Evolutionary conservation across 208 protist genomes (phyloP).

Genomic region (Acanthamoeba healyi): DNA sequence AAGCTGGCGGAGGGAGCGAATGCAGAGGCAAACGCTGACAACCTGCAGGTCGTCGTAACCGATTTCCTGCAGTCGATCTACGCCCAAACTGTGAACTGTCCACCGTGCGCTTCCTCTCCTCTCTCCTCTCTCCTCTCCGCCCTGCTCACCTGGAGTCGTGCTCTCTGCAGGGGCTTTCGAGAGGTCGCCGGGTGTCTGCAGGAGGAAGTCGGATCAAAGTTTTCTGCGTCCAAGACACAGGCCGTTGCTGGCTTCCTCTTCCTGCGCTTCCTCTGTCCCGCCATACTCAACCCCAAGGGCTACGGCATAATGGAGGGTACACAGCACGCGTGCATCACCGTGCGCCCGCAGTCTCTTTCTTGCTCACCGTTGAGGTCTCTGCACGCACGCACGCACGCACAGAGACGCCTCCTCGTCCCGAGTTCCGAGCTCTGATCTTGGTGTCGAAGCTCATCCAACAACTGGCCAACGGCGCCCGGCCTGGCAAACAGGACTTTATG

Average conservation of each 20-base stretch:
- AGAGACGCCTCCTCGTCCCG: background rate
- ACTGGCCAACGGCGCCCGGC: background rate
- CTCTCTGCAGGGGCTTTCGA: background rate
- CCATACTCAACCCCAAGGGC: constrained; percentile 36
- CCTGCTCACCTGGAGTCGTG: background rate
- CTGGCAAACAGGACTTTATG: constrained; percentile 4
- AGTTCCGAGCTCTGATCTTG: background rate
- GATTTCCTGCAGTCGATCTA: constrained; percentile 20
- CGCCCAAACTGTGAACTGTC: background rate
- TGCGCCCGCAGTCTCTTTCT: too few species aligned
- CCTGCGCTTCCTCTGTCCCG: constrained; percentile 34
- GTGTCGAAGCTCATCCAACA: constrained; percentile 15
- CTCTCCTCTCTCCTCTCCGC: background rate
- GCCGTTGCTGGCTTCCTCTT: constrained; percentile 40
- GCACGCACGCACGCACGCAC: background rate
- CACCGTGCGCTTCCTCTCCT: background rate
- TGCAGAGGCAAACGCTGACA: background rate
- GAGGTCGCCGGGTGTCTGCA: background rate
- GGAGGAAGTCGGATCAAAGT: constrained; percentile 1
- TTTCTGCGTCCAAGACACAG: background rate
- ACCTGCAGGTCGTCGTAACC: background rate
- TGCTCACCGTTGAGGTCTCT: background rate
- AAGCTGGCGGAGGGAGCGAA: background rate
- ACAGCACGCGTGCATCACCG: too few species aligned
- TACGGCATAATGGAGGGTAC: constrained; percentile 26